Base-by-base conservation (phyloP, 2,329 filamentous ascomycete species). In the Ascosphaera acerosa region DNA sequence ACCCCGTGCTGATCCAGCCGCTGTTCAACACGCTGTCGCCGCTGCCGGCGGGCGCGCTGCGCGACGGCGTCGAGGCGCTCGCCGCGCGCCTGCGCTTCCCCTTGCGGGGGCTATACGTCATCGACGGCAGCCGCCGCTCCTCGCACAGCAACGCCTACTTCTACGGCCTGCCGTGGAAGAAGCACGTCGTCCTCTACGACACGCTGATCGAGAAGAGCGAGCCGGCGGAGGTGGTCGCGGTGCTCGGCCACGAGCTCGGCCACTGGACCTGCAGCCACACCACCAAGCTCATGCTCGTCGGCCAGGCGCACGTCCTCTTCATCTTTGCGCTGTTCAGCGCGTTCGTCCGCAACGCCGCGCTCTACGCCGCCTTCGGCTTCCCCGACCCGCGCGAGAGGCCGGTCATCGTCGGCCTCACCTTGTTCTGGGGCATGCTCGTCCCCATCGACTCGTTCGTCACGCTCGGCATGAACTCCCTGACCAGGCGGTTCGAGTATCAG, bases 181-280 rank as follows among this genome's bases (percentile, higher is more conserved):
- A 94, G 66, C 89, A 94, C 60, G 97, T 97, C 59, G 87, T 97
- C 46, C 89, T 97, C 48, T 97, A 91, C 51, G 87, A 97, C 50
- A 97, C 89, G 4, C 58, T 97, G 38, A 81, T 97, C 38, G 84
- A 92, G 55, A 91, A 94, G 66, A 87, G 76, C 50, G 70, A 82
- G 38, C 71, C 76, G 3, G 66, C 87, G 46, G 87, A 97, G 54
- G 82, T 97, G 25, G 78, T 91, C 35, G 84, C 87, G 40, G 82
- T 97, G 32, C 61, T 97, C 33, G 82, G 80, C 20, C 87, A 97
- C 50, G 87, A 97, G 55, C 66, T 97, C 30, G 87, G 87, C 32
- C 87, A 97, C 59, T 97, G 87, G 87, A 84, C 75, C 44, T 67
- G 91, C 41, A 81, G 80, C 37, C 87, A 97, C 60, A 94, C 87